Conservation (phyloP, 2,329 filamentous ascomycete genomes). For the Mycocentrospora acerina region DNA sequence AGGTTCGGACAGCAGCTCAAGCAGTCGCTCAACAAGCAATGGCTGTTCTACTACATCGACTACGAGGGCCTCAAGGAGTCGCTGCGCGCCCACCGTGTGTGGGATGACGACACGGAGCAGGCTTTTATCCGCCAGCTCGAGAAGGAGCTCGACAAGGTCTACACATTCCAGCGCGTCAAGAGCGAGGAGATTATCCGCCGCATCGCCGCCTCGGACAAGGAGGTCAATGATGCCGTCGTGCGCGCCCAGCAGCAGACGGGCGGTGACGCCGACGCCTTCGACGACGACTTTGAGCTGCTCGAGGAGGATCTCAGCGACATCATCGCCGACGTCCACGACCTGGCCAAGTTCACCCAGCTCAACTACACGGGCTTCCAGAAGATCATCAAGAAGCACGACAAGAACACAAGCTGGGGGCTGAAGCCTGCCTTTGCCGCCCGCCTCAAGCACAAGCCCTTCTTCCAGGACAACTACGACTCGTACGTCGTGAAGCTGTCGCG, state of each 20-base stretch:
- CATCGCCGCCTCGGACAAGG: constrained; percentile 83
- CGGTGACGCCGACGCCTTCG: constrained; percentile 57
- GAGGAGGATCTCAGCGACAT: constrained; percentile 97
- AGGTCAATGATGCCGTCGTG: constrained; percentile 84
- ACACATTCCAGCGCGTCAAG: constrained; percentile 96
- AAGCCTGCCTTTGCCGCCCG: constrained; percentile 94
- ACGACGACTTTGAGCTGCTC: constrained; percentile 90
- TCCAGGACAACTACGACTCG: constrained; percentile 97
- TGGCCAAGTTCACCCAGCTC: constrained; percentile 96
- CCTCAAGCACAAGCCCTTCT: constrained; percentile 95
- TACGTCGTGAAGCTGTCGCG: constrained; percentile 93
- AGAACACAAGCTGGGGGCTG: constrained; percentile 90
- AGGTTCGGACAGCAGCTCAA: constrained; percentile 96
- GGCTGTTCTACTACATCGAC: constrained; percentile 97
- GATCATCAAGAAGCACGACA: constrained; percentile 99
- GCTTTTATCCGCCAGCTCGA: constrained; percentile 85
- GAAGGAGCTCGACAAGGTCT: constrained; percentile 93
- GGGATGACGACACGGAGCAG: constrained; percentile 90
- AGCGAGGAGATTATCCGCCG: constrained; percentile 91
- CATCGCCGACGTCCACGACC: constrained; percentile 96
- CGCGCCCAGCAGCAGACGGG: constrained; percentile 44
- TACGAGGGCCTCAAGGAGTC: constrained; percentile 91
- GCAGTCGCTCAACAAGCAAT: constrained; percentile 93
- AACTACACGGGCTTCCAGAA: constrained; percentile 99
- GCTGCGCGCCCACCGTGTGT: constrained; percentile 75